Evolutionary conservation across 306 rosid genomes (phyloP), one percentile per base, ranked within the genome.

Genomic region (Corylus avellana): DNA sequence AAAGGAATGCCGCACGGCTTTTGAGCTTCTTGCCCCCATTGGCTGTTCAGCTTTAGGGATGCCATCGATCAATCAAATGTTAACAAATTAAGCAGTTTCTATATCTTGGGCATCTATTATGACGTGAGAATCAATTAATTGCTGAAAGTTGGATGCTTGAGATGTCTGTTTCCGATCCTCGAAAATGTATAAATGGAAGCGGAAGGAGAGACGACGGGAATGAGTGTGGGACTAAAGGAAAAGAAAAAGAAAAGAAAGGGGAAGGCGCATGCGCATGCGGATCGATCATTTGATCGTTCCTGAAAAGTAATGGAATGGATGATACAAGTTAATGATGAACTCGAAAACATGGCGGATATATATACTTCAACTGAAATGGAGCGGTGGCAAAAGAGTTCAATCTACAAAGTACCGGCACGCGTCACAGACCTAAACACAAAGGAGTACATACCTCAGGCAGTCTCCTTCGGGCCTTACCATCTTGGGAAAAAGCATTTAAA

Each of bases 381-480:
- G 22, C 47, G 35, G 18, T 35, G 48, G 48, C 35, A 64, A 32
- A 64, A 7, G 6, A 22, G 20, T 72, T 85, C 86, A 7, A 89
- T 91, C 11, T 91, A 85, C 85, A 59, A 66, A 75, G 12, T 89
- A 12, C 95, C 92, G 0, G 1, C 75, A 4, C 16, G 57, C 72
- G 50, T 91, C 8, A 76, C 70, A 0, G 68, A 73, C 0, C 11
- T 74, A 8, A 77, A 81, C 12, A 13, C 57, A 39, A 79, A 75
- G 14, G 91, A 88, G 67, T 87, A 78, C 81, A 72, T 12, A 12
- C 91, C 92, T 9, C 84, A 82, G 61, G 29, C 78, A 29, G 90
- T 87, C 80, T 85, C 92, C 1, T 84, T 91, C n/a, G 95, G 95
- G 25, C 91, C 95, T 50, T 89, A 84, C 70, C 91, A 89, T n/a